These are phyloP conservation scores for Scedosporium aurantiacum DNA, from an alignment of 2,329 filamentous ascomycete genomes.

Conservation along the genomic window DNA sequence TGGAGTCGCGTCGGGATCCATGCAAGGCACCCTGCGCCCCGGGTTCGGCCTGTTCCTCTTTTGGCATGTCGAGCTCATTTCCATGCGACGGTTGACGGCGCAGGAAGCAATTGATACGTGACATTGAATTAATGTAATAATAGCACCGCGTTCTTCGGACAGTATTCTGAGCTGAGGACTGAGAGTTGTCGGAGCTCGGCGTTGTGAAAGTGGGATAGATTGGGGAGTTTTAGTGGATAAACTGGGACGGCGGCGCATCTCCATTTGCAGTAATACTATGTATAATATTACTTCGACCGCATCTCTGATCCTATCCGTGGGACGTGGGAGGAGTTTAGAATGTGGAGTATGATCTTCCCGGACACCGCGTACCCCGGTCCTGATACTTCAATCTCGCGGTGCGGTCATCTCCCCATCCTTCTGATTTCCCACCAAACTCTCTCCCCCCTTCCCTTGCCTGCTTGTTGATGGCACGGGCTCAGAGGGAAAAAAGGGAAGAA, in stretches of 20 bases:
- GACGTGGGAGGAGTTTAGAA: too few species aligned
- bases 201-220: neutral
- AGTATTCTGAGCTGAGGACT: neutral
- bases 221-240: neutral
- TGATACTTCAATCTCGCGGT: neutral
- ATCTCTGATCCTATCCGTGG: too few species aligned
- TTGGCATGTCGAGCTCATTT: too few species aligned
- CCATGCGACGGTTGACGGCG: too few species aligned
- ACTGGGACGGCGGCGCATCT: neutral
- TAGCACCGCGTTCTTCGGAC: neutral
- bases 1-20: neutral
- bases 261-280: neutral
- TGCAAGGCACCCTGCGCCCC: neutral
- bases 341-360: slow-evolving; percentile 1
- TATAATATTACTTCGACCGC: too few species aligned
- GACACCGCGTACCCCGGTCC: slow-evolving; percentile 1
- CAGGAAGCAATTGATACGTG: neutral
- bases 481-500: neutral
- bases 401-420: neutral
- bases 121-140: neutral
- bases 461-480: neutral
- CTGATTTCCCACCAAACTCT: neutral
- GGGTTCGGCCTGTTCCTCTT: too few species aligned
- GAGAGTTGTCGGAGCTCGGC: too few species aligned
- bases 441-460: neutral